Evolutionary conservation across 1,284 basidiomycete genomes (phyloP).

Genomic region (Coniferiporia sulphurascens): DNA sequence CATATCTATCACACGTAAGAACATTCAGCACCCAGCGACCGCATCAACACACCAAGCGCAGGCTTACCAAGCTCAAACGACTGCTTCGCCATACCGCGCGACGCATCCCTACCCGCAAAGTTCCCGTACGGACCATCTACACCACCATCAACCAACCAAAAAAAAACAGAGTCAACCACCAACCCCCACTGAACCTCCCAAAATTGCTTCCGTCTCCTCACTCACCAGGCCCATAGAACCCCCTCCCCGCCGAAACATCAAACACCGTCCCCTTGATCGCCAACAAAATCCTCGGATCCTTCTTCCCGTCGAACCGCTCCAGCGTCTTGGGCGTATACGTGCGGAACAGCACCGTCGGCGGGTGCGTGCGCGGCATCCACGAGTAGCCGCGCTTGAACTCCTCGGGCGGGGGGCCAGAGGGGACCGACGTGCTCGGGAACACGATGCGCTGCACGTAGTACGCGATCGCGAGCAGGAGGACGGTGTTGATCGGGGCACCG

Average conservation of each 20-base stretch:
- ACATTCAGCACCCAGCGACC: background rate
- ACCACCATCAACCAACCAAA: background rate
- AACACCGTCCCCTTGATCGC: slow-evolving; percentile 88
- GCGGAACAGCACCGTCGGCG: slow-evolving; percentile 69
- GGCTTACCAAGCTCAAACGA: slow-evolving; percentile 81
- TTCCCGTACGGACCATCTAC: slow-evolving; percentile 93
- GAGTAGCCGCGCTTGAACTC: slow-evolving; percentile 80
- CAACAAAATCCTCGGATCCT: slow-evolving; percentile 72
- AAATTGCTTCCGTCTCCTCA: slow-evolving; percentile 13
- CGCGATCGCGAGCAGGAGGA: slow-evolving; percentile 70
- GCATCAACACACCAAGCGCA: slow-evolving; percentile 11
- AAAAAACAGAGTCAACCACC: background rate
- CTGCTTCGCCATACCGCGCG: slow-evolving; percentile 94
- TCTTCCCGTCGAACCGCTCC: slow-evolving; percentile 59
- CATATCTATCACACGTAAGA: slow-evolving; percentile 59
- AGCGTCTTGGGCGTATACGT: slow-evolving; percentile 76
- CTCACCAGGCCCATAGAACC: slow-evolving; percentile 91
- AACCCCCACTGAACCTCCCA: slow-evolving; percentile 3
- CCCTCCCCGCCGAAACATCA: slow-evolving; percentile 83
- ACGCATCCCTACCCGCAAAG: slow-evolving; percentile 93
- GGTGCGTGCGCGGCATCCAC: slow-evolving; percentile 80
- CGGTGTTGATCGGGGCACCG: slow-evolving; percentile 68
- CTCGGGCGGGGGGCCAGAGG: slow-evolving; percentile 45
- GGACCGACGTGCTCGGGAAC: slow-evolving; percentile 51
- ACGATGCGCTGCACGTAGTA: slow-evolving; percentile 73